These are phyloP conservation scores for Colletotrichum tamarilloi DNA, from an alignment of 2,329 filamentous ascomycete species.

Conservation along the genomic window DNA sequence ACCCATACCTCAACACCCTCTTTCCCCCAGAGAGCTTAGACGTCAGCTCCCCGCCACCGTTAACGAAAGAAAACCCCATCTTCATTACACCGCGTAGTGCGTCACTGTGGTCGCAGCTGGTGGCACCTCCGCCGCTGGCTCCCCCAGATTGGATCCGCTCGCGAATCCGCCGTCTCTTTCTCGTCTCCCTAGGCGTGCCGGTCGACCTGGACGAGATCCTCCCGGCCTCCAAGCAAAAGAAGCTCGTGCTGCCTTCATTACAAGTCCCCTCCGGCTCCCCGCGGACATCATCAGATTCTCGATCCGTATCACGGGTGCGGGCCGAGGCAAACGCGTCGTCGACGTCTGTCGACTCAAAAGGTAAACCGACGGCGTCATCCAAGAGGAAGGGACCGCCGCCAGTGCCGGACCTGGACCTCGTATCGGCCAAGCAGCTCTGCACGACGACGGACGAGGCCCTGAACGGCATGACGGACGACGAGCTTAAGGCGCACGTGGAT, in stretches of 20 bases:
- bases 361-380: constrained; percentile 58
- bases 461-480: constrained; percentile 79
- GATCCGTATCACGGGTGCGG: constrained; percentile 58
- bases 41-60: constrained; percentile 60
- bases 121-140: constrained; percentile 92
- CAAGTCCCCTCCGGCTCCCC: constrained; percentile 61
- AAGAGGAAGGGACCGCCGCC: constrained; percentile 69
- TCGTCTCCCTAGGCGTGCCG: constrained; percentile 94
- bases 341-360: constrained; percentile 69
- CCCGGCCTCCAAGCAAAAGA: constrained; percentile 97
- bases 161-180: constrained; percentile 91
- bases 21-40: constrained; percentile 70
- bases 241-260: constrained; percentile 90
- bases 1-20: constrained; percentile 74
- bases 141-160: constrained; percentile 98
- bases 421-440: constrained; percentile 81
- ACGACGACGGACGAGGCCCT: constrained; percentile 87
- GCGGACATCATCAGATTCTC: constrained; percentile 65
- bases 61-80: constrained; percentile 69
- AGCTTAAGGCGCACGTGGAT: constrained; percentile 78
- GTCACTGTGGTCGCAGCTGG: constrained; percentile 95
- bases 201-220: constrained; percentile 98
- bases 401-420: constrained; percentile 81
- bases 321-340: constrained; percentile 64
- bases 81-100: constrained; percentile 89